These are phyloP conservation scores for Rhododendron mucronatum DNA, from an alignment of 148 eudicot genomes.

Conservation along the genomic window DNA sequence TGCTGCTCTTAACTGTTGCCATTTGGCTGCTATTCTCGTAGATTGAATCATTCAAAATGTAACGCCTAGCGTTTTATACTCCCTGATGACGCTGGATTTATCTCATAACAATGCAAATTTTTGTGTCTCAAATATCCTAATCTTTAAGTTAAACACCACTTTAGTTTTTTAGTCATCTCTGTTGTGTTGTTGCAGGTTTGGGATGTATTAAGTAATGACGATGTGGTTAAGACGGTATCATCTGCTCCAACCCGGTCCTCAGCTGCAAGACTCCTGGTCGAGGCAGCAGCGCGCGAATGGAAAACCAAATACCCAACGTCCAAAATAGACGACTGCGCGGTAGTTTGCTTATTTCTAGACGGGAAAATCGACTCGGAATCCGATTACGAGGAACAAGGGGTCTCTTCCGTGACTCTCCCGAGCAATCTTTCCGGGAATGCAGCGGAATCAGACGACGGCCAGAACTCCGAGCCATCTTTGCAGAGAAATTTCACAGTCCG, in stretches of 20 bases:
- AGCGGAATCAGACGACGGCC: slow-evolving; percentile 74
- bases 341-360: slow-evolving; percentile 79
- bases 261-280: slow-evolving; percentile 76
- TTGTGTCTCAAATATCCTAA: neutral
- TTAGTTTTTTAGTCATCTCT: neutral
- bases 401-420: slow-evolving; percentile 68
- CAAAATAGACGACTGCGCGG: slow-evolving; percentile 97
- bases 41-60: neutral
- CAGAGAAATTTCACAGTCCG: slow-evolving; percentile 82
- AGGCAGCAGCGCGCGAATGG: slow-evolving; percentile 88
- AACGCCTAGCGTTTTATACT: neutral
- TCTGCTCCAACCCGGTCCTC: slow-evolving; percentile 72
- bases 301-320: slow-evolving; percentile 93
- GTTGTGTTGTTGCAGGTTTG: slow-evolving; percentile 47
- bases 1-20: neutral
- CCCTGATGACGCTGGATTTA: neutral
- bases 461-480: slow-evolving; percentile 66
- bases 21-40: neutral
- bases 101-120: neutral
- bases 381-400: slow-evolving; percentile 68
- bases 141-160: neutral
- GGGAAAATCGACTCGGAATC: slow-evolving; percentile 86
- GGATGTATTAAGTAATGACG: slow-evolving; percentile 95
- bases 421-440: slow-evolving; percentile 60
- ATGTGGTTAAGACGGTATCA: slow-evolving; percentile 77